These are phyloP conservation scores for Fraxinus nigra DNA, from an alignment of 305 asterid species.

Conservation along the genomic window DNA sequence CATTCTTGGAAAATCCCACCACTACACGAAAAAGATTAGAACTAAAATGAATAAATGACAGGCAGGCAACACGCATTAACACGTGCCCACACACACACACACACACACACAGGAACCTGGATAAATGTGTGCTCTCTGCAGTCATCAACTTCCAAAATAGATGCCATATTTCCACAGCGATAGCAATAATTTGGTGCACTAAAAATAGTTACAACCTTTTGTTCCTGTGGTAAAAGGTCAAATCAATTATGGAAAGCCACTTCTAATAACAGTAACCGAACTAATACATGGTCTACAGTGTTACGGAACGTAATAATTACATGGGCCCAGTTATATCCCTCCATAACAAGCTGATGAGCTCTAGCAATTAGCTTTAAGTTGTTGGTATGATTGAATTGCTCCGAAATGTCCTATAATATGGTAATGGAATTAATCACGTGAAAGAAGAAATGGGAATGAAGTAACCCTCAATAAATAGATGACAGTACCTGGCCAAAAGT, in stretches of 20 bases:
- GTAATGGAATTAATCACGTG: neutral
- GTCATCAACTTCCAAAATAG: conserved; percentile 90
- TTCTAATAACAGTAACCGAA: neutral
- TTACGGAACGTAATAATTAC: conserved; percentile 35
- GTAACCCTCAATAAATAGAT: neutral
- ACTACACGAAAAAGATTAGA: neutral
- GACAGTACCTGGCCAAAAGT: conserved; percentile 66
- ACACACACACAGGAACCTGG: conserved; percentile 44
- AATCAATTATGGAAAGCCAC: neutral
- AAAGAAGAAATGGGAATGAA: neutral
- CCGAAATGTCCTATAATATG: conserved; percentile 79
- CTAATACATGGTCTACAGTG: neutral
- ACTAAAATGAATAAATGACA: neutral
- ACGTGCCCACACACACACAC: neutral
- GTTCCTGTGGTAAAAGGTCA: conserved; percentile 51
- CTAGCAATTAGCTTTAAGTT: conserved; percentile 88
- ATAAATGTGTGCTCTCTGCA: conserved; percentile 85
- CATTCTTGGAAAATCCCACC: neutral
- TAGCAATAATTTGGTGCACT: conserved; percentile 96
- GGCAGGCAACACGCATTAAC: neutral
- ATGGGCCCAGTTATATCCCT: conserved; percentile 99
- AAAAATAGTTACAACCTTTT: conserved; percentile 91
- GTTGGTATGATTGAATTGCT: conserved; percentile 94
- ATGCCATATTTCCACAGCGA: conserved; percentile 98
- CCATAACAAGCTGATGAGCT: conserved; percentile 99